Conservation (phyloP, 257 asterid genomes). For the Plantago major region DNA sequence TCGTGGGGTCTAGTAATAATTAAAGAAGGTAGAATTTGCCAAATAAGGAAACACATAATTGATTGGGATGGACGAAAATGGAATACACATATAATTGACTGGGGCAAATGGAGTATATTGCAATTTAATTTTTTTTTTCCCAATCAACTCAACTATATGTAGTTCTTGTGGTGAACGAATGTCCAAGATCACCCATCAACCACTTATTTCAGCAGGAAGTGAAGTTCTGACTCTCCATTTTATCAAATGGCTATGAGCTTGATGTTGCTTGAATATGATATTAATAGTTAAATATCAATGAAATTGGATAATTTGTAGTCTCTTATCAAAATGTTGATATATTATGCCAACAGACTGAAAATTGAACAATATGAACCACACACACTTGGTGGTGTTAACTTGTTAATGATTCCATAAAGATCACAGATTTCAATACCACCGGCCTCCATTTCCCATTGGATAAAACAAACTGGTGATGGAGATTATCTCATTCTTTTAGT, state of each 20-base stretch:
- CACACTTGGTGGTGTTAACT: constrained; percentile 3
- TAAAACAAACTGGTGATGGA: no score
- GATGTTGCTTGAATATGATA: constrained; percentile 10
- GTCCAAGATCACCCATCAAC: neutral
- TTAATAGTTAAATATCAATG: neutral
- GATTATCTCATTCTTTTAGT: no score
- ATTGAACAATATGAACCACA: neutral
- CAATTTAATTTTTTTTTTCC: no score
- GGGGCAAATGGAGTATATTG: no score
- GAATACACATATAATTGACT: no score
- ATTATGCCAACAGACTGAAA: neutral
- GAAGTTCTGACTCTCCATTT: neutral
- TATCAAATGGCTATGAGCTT: neutral
- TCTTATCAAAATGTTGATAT: neutral
- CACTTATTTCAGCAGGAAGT: constrained; percentile 3
- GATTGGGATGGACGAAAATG: no score
- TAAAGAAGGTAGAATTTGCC: no score
- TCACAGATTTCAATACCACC: no score
- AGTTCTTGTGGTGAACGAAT: neutral
- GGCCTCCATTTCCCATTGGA: no score
- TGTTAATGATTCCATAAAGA: neutral
- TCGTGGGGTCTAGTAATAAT: no score
- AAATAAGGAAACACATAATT: no score
- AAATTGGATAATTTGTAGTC: neutral
- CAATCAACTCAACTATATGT: neutral